A percentile compares a stretch with the other conserved stretches of the same genome.
Evolutionary conservation across 139 green algal genomes (phyloP).

Genomic region (Choricystis sp.): DNA sequence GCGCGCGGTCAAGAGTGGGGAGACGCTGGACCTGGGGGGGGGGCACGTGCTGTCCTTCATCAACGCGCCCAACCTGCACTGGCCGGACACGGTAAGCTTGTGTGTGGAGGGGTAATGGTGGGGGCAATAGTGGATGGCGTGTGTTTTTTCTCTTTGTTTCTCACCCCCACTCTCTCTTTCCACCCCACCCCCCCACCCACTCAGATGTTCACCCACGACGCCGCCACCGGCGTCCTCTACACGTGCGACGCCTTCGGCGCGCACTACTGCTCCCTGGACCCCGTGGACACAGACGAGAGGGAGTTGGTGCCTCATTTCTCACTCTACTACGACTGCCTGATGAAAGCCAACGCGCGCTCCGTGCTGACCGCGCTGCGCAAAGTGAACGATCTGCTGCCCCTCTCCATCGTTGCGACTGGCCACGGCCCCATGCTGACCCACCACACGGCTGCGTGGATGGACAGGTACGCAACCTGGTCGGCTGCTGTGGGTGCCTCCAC

Average conservation of each 20-base stretch:
- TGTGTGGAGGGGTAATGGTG: no score
- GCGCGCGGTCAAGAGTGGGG: conserved; percentile 64
- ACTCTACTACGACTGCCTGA: conserved; percentile 98
- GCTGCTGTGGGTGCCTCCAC: conserved; percentile 47
- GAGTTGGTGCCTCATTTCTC: conserved; percentile 46
- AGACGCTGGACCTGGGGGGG: conserved; percentile 69
- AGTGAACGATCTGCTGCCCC: conserved; percentile 53
- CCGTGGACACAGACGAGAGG: conserved; percentile 47
- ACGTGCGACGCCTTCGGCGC: conserved; percentile 94
- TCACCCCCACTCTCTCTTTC: neutral
- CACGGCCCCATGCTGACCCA: conserved; percentile 70
- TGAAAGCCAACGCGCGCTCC: conserved; percentile 82
- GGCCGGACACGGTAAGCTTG: conserved; percentile 38
- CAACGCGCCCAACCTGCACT: conserved; percentile 95
- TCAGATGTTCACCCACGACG: conserved; percentile 90
- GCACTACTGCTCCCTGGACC: conserved; percentile 81
- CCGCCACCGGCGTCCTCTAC: conserved; percentile 75
- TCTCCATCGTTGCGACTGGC: conserved; percentile 67
- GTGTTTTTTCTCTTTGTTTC: neutral
- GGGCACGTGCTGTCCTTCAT: conserved; percentile 90
- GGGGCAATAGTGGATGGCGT: no score
- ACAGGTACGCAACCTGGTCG: conserved; percentile 55
- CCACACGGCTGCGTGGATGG: conserved; percentile 60
- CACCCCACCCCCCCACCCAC: conserved; percentile 67
- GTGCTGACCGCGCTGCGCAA: conserved; percentile 83